These are phyloP conservation scores for Lactarius hatsudake DNA, from an alignment of 768 basidiomycete genomes.

Conservation along the genomic window DNA sequence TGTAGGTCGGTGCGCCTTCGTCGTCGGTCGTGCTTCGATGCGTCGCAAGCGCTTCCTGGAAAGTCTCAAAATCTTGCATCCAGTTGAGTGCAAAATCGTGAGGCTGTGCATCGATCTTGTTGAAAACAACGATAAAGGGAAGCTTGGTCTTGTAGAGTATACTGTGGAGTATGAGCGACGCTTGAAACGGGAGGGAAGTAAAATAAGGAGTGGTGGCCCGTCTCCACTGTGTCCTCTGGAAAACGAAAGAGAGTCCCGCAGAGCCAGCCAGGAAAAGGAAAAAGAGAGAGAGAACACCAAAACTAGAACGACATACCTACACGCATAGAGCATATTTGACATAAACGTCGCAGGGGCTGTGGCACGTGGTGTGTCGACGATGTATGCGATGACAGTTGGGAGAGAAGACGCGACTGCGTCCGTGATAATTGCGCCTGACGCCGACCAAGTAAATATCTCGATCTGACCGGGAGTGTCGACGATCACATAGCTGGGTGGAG, in stretches of 20 bases:
- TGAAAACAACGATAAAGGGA: slow-evolving; percentile 97
- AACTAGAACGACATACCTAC: slow-evolving; percentile 57
- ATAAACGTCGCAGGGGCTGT: slow-evolving; percentile 97
- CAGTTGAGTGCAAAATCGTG: slow-evolving; percentile 94
- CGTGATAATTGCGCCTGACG: slow-evolving; percentile 97
- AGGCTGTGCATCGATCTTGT: slow-evolving; percentile 91
- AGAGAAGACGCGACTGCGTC: slow-evolving; percentile 92
- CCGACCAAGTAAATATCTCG: slow-evolving; percentile 99
- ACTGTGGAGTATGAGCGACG: slow-evolving; percentile 39
- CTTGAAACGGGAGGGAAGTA: background rate
- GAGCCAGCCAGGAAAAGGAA: background rate
- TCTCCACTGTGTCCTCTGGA: no score
- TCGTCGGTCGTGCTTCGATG: slow-evolving; percentile 65
- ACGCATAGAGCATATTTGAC: slow-evolving; percentile 99
- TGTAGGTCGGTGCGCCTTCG: slow-evolving; percentile 93
- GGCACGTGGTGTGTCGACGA: slow-evolving; percentile 95
- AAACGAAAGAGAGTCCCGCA: no score
- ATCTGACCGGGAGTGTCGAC: slow-evolving; percentile 99
- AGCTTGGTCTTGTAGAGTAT: slow-evolving; percentile 98
- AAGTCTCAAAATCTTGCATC: slow-evolving; percentile 98
- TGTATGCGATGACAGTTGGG: slow-evolving; percentile 93
- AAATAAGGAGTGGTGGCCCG: background rate
- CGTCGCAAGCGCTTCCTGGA: slow-evolving; percentile 81
- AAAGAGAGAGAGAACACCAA: background rate
- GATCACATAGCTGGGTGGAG: slow-evolving; percentile 71